Percentiles rank a stretch among this genome's conserved stretches.
Evolutionary conservation across 1,284 basidiomycete genomes (phyloP).

Genomic region (Earliella scabrosa): DNA sequence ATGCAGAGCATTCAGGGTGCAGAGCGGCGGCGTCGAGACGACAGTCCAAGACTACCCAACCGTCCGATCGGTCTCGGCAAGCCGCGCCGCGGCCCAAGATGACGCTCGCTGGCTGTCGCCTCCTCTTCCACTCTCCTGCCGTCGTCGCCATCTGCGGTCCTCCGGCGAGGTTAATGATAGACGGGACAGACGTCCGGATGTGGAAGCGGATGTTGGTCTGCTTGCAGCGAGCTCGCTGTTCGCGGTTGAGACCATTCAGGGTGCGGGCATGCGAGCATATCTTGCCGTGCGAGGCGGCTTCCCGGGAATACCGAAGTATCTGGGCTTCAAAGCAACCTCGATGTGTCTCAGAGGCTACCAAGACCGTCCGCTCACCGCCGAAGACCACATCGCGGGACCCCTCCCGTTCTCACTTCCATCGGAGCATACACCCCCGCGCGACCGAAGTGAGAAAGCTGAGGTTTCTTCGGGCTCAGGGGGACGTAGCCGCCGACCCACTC

Average conservation of each 20-base stretch:
- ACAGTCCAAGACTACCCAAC: conserved; percentile 68
- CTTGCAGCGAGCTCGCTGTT: conserved; percentile 49
- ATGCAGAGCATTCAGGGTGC: conserved; percentile 55
- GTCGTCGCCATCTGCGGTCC: conserved; percentile 66
- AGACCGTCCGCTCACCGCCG: conserved; percentile 56
- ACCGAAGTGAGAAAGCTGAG: too few relatives aligned
- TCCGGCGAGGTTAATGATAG: conserved; percentile 45
- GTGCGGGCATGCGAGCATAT: conserved; percentile 54
- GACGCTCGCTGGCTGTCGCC: conserved; percentile 31
- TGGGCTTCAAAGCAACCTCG: conserved; percentile 67
- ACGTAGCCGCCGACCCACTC: too few relatives aligned
- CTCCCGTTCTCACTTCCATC: conserved; percentile 25
- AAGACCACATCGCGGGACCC: conserved; percentile 45
- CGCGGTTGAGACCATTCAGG: conserved; percentile 39
- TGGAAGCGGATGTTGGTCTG: conserved; percentile 56
- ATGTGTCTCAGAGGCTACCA: conserved; percentile 67
- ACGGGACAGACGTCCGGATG: conserved; percentile 44
- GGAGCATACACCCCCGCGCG: conserved; percentile 46
- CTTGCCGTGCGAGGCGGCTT: conserved; percentile 65
- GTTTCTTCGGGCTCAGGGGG: too few relatives aligned
- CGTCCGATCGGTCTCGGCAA: conserved; percentile 62
- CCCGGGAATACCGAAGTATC: conserved; percentile 58
- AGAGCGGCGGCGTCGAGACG: conserved; percentile 61
- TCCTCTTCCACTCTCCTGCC: conserved; percentile 50
- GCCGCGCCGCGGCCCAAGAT: conserved; percentile 74